Base-by-base conservation (phyloP, 2,329 filamentous ascomycete genomes). In the Aspergillus pseudoviridinutans region DNA sequence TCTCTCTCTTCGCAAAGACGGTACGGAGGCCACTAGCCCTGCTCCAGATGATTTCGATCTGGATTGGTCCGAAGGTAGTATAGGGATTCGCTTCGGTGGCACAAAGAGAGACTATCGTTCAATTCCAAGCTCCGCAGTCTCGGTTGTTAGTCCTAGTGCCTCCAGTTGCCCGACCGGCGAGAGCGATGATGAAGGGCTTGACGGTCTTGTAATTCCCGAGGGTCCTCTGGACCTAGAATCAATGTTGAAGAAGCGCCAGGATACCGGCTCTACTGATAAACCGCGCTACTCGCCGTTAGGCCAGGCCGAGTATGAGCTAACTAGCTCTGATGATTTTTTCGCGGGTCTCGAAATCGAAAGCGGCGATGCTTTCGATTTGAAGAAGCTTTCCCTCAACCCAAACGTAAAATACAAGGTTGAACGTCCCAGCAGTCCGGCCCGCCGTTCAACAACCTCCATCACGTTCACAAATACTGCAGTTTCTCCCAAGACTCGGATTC, bases 181-280 rank as follows among this genome's bases (percentile, higher is more conserved):
- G 77, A 97, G 92, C 69, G 93, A 97, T 70, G 92, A 96, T 64
- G 93, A 97, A 73, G 89, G 90, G 6, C 84, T 97, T 59, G 90
- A 94, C 59, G 93, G 93, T n/a, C 82, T 99, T 14, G 80, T 96
- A 22, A 80, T 97, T 20, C 94, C 94, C 0, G 82, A 84, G 54
- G 92, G 92, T 1, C 91, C 91, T 22, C 80, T 99, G 53, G 87
- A 96, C 73, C 89, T 97, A 67, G 84, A 85, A 44, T 87, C 91
- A 62, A 87, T 91, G 53, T 79, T 97, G 46, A 87, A 88, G 66
- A 87, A 86, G 68, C 83, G 89, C 60, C 86, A 89, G 68, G 84
- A 79, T 51, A 72, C 75, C 22, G 77, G 80, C 28, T 50, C 63
- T 32, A 50, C 63, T 6, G 59, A 62, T 24, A 52, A 54, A n/a